phyloP scores from a whole-genome alignment of 1,284 basidiomycete genomes.

The Pisolithus thermaeus region DNA sequence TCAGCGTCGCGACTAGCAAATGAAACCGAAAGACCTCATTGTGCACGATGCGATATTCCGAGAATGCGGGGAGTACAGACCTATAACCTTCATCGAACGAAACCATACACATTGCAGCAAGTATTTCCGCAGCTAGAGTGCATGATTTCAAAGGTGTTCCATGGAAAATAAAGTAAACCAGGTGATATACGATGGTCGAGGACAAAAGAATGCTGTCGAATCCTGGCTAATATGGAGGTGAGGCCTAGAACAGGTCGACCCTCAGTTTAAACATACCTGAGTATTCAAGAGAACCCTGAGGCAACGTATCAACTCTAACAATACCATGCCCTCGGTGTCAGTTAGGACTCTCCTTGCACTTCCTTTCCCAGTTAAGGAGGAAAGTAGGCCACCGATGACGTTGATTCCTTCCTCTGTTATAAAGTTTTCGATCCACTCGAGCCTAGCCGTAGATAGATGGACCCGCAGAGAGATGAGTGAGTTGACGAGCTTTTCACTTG shows the following conservation, averaged over 20 bases:
- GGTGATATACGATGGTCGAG: slow-evolving; percentile 64
- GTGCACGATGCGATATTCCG: slow-evolving; percentile 70
- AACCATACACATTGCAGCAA: slow-evolving; percentile 79
- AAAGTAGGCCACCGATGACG: slow-evolving; percentile 52
- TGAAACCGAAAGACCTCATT: slow-evolving; percentile 80
- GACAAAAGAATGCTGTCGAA: slow-evolving; percentile 67
- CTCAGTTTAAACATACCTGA: slow-evolving; percentile 47
- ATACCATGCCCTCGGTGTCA: slow-evolving; percentile 63
- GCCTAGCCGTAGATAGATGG: slow-evolving; percentile 76
- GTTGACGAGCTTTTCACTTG: slow-evolving; percentile 63
- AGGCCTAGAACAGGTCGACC: slow-evolving; percentile 2
- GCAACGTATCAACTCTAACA: slow-evolving; percentile 76
- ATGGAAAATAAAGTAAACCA: slow-evolving; percentile 63
- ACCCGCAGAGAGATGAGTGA: slow-evolving; percentile 82
- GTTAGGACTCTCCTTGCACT: slow-evolving; percentile 52
- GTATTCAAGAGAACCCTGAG: slow-evolving; percentile 82
- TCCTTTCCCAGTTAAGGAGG: slow-evolving; percentile 54
- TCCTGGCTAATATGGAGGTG: slow-evolving; percentile 45
- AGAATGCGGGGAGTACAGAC: slow-evolving; percentile 71
- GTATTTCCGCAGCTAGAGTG: slow-evolving; percentile 68
- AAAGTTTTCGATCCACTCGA: slow-evolving; percentile 79
- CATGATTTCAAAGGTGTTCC: slow-evolving; percentile 66
- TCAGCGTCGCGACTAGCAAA: slow-evolving; percentile 62
- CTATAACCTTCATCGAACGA: slow-evolving; percentile 68
- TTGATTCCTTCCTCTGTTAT: slow-evolving; percentile 67